Conservation (phyloP, 2,329 filamentous ascomycete species). For the Ciborinia camelliae region DNA sequence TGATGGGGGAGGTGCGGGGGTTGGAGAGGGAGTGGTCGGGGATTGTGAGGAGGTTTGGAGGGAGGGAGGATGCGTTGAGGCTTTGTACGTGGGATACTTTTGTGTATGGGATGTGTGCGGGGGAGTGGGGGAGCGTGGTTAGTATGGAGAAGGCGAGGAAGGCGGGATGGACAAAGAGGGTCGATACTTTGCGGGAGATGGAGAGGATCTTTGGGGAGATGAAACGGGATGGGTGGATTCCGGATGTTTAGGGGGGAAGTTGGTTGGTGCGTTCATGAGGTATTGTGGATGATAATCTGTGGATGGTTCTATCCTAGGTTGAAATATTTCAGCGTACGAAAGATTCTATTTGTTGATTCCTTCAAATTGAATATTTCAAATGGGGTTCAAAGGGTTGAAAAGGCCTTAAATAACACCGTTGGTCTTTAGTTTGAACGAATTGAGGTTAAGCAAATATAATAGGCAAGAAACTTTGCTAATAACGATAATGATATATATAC, state of each 20-base stretch:
- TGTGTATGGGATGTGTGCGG: not conserved
- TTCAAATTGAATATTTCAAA: not conserved
- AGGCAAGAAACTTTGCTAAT: too few species aligned
- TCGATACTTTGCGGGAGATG: slow-evolving; percentile 12
- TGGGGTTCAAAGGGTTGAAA: not conserved
- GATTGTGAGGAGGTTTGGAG: not conserved
- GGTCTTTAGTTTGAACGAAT: not conserved
- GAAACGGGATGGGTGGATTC: slow-evolving; percentile 15
- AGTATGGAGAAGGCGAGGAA: slow-evolving; percentile 16
- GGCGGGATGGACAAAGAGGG: slow-evolving; percentile 5
- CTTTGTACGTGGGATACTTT: slow-evolving; percentile 14
- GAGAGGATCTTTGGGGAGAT: slow-evolving; percentile 13
- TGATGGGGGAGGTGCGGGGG: slow-evolving; percentile 4
- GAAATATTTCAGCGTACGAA: not conserved
- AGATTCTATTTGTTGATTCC: not conserved
- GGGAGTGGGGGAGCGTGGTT: slow-evolving; percentile 15
- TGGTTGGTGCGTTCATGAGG: too few species aligned
- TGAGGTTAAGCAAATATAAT: not conserved
- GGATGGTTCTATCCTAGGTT: not conserved
- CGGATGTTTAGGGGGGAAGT: not conserved
- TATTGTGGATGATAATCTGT: not conserved
- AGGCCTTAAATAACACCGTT: not conserved
- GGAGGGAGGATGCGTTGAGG: not conserved
- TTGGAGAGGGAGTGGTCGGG: slow-evolving; percentile 2
- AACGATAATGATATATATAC: too few species aligned